phyloP scores from a whole-genome alignment of 805 yeast species.

The Brettanomyces custersianus region DNA sequence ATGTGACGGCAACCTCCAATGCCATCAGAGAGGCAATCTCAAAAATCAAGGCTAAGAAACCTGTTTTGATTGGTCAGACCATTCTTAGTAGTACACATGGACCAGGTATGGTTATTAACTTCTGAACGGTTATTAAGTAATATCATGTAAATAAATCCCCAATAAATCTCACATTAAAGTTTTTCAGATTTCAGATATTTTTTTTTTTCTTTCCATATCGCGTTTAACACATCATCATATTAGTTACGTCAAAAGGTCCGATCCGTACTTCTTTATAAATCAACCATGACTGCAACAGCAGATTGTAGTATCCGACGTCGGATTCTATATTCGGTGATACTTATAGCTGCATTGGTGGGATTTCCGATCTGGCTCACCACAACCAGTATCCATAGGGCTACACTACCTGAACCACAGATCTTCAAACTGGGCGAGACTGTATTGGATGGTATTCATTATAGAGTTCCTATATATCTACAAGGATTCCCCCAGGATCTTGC shows the following conservation, averaged over 20 bases:
- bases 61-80: conserved; percentile 63
- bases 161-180: too few relatives aligned
- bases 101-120: conserved; percentile 66
- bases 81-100: conserved; percentile 64
- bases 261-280: too few relatives aligned
- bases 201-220: not conserved
- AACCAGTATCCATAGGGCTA: conserved; percentile 55
- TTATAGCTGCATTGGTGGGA: conserved; percentile 32
- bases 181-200: not conserved
- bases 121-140: too few relatives aligned
- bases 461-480: conserved; percentile 35
- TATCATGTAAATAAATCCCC: too few relatives aligned
- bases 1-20: conserved; percentile 56
- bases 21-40: conserved; percentile 48
- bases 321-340: conserved; percentile 19
- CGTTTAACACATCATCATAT: not conserved
- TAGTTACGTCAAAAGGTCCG: not conserved
- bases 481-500: conserved; percentile 26
- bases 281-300: too few relatives aligned
- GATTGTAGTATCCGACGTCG: conserved; percentile 1
- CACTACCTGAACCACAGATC: conserved; percentile 41
- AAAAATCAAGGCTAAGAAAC: conserved; percentile 56
- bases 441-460: conserved; percentile 22
- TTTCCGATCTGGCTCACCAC: conserved; percentile 53
- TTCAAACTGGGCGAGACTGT: conserved; percentile 12